These are phyloP conservation scores for Elaeagnus macrophylla DNA, from an alignment of 306 rosid species.

Conservation along the genomic window DNA sequence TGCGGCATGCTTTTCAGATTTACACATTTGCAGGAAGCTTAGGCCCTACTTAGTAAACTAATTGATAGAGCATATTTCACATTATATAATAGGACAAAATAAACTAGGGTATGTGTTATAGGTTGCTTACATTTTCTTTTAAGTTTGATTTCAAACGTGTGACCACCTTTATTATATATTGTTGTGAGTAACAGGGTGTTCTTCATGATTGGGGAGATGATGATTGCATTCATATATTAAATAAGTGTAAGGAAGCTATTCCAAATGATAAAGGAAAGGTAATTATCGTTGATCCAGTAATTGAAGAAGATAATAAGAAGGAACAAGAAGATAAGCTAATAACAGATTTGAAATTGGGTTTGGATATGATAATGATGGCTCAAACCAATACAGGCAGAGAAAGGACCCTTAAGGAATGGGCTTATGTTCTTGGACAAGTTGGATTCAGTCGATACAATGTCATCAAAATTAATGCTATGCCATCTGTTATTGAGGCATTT, in stretches of 20 bases:
- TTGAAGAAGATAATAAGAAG: conserved; percentile 7
- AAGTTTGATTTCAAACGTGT: no score
- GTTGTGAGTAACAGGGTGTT: conserved; percentile 24
- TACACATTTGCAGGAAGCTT: no score
- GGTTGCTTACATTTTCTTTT: no score
- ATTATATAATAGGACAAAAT: no score
- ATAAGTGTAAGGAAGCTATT: conserved; percentile 39
- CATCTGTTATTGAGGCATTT: conserved; percentile 1
- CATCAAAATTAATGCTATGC: not conserved
- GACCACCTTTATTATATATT: not conserved
- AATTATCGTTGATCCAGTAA: conserved; percentile 38
- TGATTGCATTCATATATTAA: conserved; percentile 47
- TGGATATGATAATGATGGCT: not conserved
- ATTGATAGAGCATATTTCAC: no score
- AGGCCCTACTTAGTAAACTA: no score
- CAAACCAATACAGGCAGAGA: not conserved
- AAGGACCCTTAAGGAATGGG: not conserved
- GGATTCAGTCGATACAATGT: not conserved
- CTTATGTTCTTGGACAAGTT: not conserved
- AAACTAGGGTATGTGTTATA: no score
- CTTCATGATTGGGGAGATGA: conserved; percentile 61
- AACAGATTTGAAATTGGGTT: not conserved
- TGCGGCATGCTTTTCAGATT: no score
- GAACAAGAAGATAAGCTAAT: not conserved
- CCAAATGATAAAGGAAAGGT: conserved; percentile 42